These are phyloP conservation scores for Globisporangium polare DNA, from an alignment of 352 stramenopile species.

Conservation along the genomic window DNA sequence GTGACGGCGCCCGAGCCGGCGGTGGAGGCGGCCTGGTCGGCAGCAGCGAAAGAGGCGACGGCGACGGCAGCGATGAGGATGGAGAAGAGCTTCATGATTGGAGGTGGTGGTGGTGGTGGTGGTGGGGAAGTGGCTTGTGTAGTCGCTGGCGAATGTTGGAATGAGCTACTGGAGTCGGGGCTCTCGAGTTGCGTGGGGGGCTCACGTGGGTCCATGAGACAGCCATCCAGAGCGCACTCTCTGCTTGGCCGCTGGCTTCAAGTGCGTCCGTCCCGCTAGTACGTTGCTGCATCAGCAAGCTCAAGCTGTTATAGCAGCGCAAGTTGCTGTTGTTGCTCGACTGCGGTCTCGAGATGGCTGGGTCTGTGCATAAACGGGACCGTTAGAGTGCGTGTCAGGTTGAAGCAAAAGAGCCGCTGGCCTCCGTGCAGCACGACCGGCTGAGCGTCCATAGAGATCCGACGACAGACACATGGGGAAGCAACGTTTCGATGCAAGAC, in stretches of 20 bases:
- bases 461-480: too few relatives aligned
- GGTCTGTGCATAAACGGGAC: background rate
- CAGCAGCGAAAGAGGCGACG: slow-evolving; percentile 24
- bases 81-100: slow-evolving; percentile 36
- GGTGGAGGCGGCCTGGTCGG: slow-evolving; percentile 14
- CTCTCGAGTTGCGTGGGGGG: background rate
- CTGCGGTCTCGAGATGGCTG: background rate
- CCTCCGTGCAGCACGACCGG: background rate
- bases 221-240: background rate
- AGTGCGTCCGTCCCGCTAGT: background rate
- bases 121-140: slow-evolving; percentile 24
- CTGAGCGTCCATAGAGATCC: too few relatives aligned
- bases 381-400: background rate
- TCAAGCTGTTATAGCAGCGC: too few relatives aligned
- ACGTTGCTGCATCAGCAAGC: background rate
- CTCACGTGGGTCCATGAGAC: background rate
- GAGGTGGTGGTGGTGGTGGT: background rate
- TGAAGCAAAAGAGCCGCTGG: background rate
- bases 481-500: too few relatives aligned
- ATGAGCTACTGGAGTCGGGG: slow-evolving; percentile 16
- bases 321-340: slow-evolving; percentile 1
- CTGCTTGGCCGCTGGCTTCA: background rate
- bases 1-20: background rate
- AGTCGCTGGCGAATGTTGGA: slow-evolving; percentile 36
- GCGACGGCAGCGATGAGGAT: slow-evolving; percentile 38